Evolutionary conservation across 164 flowering plant species (phyloP).

Genomic region (Dillenia turbinata): DNA sequence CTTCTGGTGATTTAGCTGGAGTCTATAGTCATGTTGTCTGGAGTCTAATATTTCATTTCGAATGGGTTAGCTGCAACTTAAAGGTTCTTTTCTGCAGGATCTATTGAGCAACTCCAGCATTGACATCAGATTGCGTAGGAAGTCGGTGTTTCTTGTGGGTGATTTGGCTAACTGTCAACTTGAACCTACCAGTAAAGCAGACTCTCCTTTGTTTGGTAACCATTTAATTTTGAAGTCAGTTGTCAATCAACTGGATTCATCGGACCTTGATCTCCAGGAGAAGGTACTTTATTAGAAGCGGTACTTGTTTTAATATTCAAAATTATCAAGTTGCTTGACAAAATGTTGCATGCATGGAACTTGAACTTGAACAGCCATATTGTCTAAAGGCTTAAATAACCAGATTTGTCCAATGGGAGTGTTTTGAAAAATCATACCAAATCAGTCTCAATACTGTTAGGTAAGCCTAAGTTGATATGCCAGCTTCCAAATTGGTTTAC

Average conservation of each 20-base stretch:
- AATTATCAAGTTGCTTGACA: no score
- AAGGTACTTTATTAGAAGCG: constrained; percentile 41
- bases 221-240: constrained; percentile 67
- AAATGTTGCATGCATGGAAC: no score
- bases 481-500: no score
- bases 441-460: no score
- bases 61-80: constrained; percentile 1
- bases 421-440: no score
- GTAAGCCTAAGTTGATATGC: no score
- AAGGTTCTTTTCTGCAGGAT: constrained; percentile 35
- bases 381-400: no score
- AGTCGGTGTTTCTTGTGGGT: constrained; percentile 65
- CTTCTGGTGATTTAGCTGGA: constrained; percentile 55
- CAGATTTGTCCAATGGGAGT: no score
- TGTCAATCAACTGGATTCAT: constrained; percentile 53
- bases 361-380: no score
- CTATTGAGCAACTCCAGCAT: constrained; percentile 62
- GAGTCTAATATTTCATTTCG: neutral
- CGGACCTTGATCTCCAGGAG: constrained; percentile 90
- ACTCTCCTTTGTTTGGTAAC: constrained; percentile 47
- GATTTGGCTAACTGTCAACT: constrained; percentile 62
- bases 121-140: constrained; percentile 68
- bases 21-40: no score
- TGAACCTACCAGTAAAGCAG: constrained; percentile 29
- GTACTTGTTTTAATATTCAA: no score